Conservation (phyloP, 257 asterid genomes). For the Lycium barbarum region DNA sequence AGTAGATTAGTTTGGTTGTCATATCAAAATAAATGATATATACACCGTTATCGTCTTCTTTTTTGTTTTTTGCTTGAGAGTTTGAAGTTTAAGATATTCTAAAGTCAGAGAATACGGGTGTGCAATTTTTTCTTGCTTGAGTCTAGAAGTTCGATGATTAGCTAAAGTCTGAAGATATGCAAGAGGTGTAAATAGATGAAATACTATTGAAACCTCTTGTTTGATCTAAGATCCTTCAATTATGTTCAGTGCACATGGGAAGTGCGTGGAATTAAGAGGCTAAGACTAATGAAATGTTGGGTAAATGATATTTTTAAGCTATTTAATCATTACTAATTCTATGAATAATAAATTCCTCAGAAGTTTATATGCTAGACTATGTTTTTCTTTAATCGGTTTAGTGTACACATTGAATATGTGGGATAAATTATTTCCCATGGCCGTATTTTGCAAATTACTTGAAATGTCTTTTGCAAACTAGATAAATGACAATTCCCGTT, state of each 20-base stretch:
- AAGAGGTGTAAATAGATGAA: not conserved
- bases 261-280: not conserved
- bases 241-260: not conserved
- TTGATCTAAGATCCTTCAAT: too few species aligned
- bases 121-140: not conserved
- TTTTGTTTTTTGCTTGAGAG: too few species aligned
- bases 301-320: not conserved
- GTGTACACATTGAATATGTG: not conserved
- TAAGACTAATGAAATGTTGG: not conserved
- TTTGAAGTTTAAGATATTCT: too few species aligned
- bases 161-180: not conserved
- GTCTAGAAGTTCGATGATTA: not conserved
- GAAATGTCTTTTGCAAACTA: too few species aligned
- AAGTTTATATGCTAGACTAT: not conserved
- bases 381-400: not conserved
- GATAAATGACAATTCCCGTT: too few species aligned
- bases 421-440: too few species aligned
- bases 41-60: too few species aligned
- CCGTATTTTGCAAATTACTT: too few species aligned
- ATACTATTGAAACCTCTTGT: too few species aligned
- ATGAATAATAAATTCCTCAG: not conserved
- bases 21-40: too few species aligned
- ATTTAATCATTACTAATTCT: not conserved
- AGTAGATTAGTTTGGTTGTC: too few species aligned
- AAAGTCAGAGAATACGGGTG: too few species aligned